Base-by-base conservation (phyloP, 164 flowering plant species). In the Tetrastigma voinierianum region DNA sequence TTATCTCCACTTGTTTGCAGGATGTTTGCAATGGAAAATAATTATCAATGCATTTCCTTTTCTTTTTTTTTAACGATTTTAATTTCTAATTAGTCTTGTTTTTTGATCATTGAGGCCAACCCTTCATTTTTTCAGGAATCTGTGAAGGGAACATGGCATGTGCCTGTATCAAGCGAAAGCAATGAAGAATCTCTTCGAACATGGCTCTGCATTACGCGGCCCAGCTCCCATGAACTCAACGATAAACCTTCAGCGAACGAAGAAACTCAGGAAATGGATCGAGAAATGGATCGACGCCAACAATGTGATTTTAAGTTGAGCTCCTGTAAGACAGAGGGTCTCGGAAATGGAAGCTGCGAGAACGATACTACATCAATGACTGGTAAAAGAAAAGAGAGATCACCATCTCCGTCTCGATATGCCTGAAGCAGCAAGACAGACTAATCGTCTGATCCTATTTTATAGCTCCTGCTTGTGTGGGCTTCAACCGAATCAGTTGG, bases 141-240 rank as follows among this genome's bases (percentile, higher is more conserved):
- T 25, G 91, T 71, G 57, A 83, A 81, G 15, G 95, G 97, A 61
- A 76, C 84, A 17, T 92, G 97, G 97, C 96, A 92, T 61, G 81
- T 90, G 21, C 97, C 97, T 8, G 14, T 88, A 16, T 74, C 76
- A 18, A 74, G 69, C 9, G 80, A 79, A 45, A 62, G 59, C 57
- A 67, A 21, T 23, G 78, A 76, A 21, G 88, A 81, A 71, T 63
- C 80, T 16, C 71, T 58, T 23, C 76, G 82, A 75, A 77, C 68
- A 12, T 91, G 95, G 97, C 84, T 89, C 18, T 91, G 97, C 72
- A 74, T 85, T 20, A 78, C 85, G 23, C 71, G 91, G 69, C 69
- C 69, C 52, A 65, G 62, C 55, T 65, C 66, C 9, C 21, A 23
- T 69, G 64, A 70, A 54, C 16, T 59, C 18, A n/a, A 20, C 19